Evolutionary conservation across 257 asterid genomes (phyloP), one percentile per base, ranked within the genome.

Genomic region (Ehretia macrophylla): DNA sequence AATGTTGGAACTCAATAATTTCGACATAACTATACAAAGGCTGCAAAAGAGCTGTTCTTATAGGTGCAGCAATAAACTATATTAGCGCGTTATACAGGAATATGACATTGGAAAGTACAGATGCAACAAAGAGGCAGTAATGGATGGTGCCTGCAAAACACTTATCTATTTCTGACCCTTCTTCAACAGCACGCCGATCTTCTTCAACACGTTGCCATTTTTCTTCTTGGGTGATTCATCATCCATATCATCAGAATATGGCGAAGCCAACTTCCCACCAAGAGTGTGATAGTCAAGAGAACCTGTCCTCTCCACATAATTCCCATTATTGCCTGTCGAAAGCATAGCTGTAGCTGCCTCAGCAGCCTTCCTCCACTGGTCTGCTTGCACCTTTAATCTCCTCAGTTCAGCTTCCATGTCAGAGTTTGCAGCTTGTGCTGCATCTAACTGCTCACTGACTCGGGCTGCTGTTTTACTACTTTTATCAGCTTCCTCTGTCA

Each of bases 361-460:
- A 0, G 99, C 97, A 10, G 99, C 97, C 69, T 93, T 93, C 68
- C 97, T 84, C 97, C 97, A 93, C 62, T 93, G 99, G 68, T 89
- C 99, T 0, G 95, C 78, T 59, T 89, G 99, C 67, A 88, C 95
- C 62, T 84, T 93, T 70, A 93, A 59, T 66, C 81, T 81, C 76
- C 89, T 81, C 49, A 93, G 46, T 58, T 93, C 97, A 9, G 82
- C 81, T 70, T 93, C 99, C 83, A 88, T 71, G 57, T 89, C 94
- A 0, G 76, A 63, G 75, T 70, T 80, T 21, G 89, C 80, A 16
- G 82, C 81, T 68, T 83, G 98, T 18, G 93, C 87, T 45, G 95
- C 90, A 61, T 84, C 84, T 14, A 92, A 83, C 85, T 88, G 81
- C 61, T 84, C 95, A 5, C 78, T 65, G 0, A 79, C 79, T 32